These are phyloP conservation scores for Aspergillus phoenicis DNA, from an alignment of 2,329 filamentous ascomycete species.

Conservation along the genomic window DNA sequence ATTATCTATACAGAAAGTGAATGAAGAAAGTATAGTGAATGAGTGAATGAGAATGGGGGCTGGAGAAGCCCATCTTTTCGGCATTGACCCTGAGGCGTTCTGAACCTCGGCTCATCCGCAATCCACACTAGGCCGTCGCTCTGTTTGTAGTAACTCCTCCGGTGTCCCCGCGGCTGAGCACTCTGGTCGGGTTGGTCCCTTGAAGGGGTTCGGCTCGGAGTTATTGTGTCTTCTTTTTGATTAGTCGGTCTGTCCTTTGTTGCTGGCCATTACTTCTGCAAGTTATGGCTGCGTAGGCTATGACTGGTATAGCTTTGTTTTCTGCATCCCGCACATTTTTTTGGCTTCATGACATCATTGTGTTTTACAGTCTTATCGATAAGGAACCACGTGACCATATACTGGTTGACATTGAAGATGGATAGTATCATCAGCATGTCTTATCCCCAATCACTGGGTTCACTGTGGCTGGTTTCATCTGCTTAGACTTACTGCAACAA, in stretches of 20 bases:
- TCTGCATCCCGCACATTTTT: no score
- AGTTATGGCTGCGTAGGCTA: no score
- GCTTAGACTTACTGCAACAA: background rate
- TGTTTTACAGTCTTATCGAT: background rate
- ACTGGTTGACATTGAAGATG: no score
- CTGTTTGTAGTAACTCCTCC: conserved; percentile 7
- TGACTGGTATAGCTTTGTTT: no score
- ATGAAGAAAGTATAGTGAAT: background rate
- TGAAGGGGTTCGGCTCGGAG: no score
- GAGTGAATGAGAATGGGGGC: background rate
- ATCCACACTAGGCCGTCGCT: conserved; percentile 4
- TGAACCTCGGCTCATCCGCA: conserved; percentile 7
- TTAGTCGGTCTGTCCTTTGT: background rate
- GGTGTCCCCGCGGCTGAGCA: background rate
- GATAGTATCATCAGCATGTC: background rate
- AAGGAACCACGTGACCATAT: background rate
- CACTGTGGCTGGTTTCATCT: background rate
- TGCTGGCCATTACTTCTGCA: no score
- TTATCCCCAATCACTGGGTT: background rate
- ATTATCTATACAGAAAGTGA: conserved; percentile 2
- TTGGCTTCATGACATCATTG: conserved; percentile 2
- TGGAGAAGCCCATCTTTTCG: background rate
- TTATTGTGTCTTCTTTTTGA: background rate
- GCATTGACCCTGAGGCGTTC: background rate
- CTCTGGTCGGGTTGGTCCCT: no score